These are phyloP conservation scores for Gossypium thurberi DNA, from an alignment of 345 rosid species.

Conservation along the genomic window DNA sequence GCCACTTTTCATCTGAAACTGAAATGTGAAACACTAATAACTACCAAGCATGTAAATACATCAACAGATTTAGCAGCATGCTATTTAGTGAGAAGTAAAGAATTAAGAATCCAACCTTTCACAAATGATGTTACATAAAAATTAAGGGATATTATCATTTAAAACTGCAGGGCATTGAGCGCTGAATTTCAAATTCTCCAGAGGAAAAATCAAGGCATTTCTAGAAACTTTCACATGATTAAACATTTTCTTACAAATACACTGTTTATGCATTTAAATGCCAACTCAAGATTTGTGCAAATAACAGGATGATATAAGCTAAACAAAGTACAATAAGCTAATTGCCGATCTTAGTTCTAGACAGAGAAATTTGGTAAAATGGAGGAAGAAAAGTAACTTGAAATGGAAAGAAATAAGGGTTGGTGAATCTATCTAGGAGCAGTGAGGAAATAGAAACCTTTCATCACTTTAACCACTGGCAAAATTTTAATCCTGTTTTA, in stretches of 20 bases:
- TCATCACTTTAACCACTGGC: background rate
- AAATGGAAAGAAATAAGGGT: background rate
- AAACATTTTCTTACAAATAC: background rate
- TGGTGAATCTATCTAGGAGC: background rate
- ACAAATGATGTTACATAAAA: background rate
- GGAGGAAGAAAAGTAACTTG: background rate
- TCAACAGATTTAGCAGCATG: background rate
- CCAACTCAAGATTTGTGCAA: background rate
- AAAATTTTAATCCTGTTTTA: background rate
- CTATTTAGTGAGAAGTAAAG: background rate
- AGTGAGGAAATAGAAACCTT: background rate
- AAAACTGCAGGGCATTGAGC: background rate
- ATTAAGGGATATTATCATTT: background rate
- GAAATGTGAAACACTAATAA: slow-evolving; percentile 25
- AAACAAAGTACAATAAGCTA: background rate
- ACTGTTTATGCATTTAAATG: background rate
- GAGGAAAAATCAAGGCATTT: background rate
- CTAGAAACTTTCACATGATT: background rate
- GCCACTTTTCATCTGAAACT: slow-evolving; percentile 43
- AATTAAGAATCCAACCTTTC: background rate
- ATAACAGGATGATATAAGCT: background rate
- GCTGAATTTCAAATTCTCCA: background rate
- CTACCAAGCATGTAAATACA: slow-evolving; percentile 17
- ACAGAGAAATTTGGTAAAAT: background rate
- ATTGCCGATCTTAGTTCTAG: background rate